Evolutionary conservation across 2,329 filamentous ascomycete genomes (phyloP), one percentile per base, ranked within the genome.

Genomic region (Diaporthe velutina): DNA sequence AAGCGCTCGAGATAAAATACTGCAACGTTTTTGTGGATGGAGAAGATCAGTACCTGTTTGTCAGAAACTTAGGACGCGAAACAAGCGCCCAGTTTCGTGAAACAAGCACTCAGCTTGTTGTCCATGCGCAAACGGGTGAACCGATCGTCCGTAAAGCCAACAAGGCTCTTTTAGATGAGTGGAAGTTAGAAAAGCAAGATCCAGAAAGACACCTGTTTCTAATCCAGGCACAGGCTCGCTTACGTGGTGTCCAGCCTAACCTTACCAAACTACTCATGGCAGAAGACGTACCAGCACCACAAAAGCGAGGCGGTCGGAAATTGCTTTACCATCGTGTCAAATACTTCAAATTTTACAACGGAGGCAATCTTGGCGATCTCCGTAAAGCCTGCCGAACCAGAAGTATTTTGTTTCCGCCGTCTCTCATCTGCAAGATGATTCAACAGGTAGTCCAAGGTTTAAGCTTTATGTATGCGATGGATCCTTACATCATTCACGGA

Each of bases 301-400:
- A 52, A 17, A 25, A 6, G 22, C 30, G 45, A 28, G 64, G 12
- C 1, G 45, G 33, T 3, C 13, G 7, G n/a, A 6, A 28, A 10
- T 25, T 52, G 19, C 64, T 28, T 8, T 52, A 67, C 13, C 64
- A 67, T 9, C 64, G 64, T 17, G 45, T 67, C 12, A 52, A 17
- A 10, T 67, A 67, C 13, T 52, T 52, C 45, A 28, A 50, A 19
- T 67, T 38, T 8, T 67, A 67, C 45, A 67, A 67, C 15, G 45
- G 64, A 0, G 64, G 64, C 1, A 52, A 17, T 8, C 33, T 67
- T 13, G 13, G n/a, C 3, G 45, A 38, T 1, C 4, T 67, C 15
- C n/a, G 15, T 6, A 9, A 13, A 0, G 8, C 30, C 0, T 28
- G 30, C 15, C 2, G 12, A 3, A 52, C 13, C 22, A 52, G 12